phyloP scores from a whole-genome alignment of 2,329 filamentous ascomycete genomes.

The Dissoconium aciculare region DNA sequence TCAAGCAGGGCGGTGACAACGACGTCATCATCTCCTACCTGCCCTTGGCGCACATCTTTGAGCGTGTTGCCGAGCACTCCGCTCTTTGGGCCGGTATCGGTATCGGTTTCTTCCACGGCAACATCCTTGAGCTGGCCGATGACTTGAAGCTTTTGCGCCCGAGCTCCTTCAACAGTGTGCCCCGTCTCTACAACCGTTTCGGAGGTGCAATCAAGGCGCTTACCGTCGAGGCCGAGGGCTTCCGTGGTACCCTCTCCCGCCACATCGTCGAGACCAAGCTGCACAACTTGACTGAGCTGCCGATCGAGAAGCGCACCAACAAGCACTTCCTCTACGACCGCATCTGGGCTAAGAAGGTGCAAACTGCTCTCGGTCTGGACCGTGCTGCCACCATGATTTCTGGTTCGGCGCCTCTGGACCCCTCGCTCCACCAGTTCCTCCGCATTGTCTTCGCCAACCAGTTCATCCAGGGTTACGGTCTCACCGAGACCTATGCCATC shows the following conservation, averaged over 20 bases:
- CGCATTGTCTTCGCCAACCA: slow-evolving; percentile 65
- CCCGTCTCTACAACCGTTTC: slow-evolving; percentile 82
- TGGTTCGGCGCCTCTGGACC: slow-evolving; percentile 82
- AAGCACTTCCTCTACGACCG: slow-evolving; percentile 65
- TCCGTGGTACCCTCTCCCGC: slow-evolving; percentile 68
- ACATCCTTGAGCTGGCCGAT: slow-evolving; percentile 72
- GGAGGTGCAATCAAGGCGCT: slow-evolving; percentile 65
- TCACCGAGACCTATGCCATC: slow-evolving; percentile 85
- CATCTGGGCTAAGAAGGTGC: slow-evolving; percentile 82
- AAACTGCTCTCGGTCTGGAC: slow-evolving; percentile 67
- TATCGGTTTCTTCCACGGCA: slow-evolving; percentile 89
- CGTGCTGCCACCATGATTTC: slow-evolving; percentile 60
- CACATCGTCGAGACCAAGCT: slow-evolving; percentile 69
- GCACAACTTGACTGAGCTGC: slow-evolving; percentile 53
- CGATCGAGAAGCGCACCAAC: slow-evolving; percentile 57
- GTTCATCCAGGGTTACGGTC: slow-evolving; percentile 77
- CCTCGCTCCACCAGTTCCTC: slow-evolving; percentile 74
- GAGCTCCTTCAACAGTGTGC: slow-evolving; percentile 73
- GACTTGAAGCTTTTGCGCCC: slow-evolving; percentile 80
- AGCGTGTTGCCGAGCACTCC: slow-evolving; percentile 66
- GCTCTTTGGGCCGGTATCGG: slow-evolving; percentile 55
- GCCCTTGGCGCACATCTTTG: slow-evolving; percentile 86
- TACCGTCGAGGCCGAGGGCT: slow-evolving; percentile 62
- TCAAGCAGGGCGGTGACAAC: slow-evolving; percentile 34
- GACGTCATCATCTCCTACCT: slow-evolving; percentile 74